These are phyloP conservation scores for Peronospora tabacina DNA, from an alignment of 352 stramenopile species.

Conservation along the genomic window DNA sequence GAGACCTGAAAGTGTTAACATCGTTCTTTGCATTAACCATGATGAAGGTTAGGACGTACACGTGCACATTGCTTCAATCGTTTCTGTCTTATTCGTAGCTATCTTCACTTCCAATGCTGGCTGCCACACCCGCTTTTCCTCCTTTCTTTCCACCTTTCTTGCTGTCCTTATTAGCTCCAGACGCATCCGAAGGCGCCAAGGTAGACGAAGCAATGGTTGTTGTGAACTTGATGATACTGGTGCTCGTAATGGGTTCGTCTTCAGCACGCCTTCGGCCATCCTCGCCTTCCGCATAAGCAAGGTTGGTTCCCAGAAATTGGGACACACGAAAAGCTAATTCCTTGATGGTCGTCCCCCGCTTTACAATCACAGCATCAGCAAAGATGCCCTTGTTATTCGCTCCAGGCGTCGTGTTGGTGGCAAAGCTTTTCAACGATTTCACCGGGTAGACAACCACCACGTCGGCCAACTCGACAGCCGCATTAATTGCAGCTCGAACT, in stretches of 20 bases:
- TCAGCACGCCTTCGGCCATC: slow-evolving; percentile 65
- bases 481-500: slow-evolving; percentile 81
- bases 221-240: slow-evolving; percentile 76
- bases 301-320: slow-evolving; percentile 61
- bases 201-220: slow-evolving; percentile 41
- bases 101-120: slow-evolving; percentile 19
- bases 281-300: slow-evolving; percentile 78
- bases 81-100: slow-evolving; percentile 18
- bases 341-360: slow-evolving; percentile 66
- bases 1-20: slow-evolving; percentile 29
- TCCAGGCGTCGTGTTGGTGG: slow-evolving; percentile 42
- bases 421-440: slow-evolving; percentile 83
- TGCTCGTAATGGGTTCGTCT: slow-evolving; percentile 54
- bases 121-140: slow-evolving; percentile 13
- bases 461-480: slow-evolving; percentile 73
- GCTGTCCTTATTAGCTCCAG: slow-evolving; percentile 21
- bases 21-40: slow-evolving; percentile 17
- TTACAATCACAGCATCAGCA: slow-evolving; percentile 66
- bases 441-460: slow-evolving; percentile 81
- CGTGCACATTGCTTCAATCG: slow-evolving; percentile 18
- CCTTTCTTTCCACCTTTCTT: slow-evolving; percentile 34
- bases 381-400: slow-evolving; percentile 58
- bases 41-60: slow-evolving; percentile 17
- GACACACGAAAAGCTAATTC: slow-evolving; percentile 63
- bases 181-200: slow-evolving; percentile 1